Evolutionary conservation across 73 alveolate genomes (phyloP).

Genomic region (Tetrahymena elliotti): DNA sequence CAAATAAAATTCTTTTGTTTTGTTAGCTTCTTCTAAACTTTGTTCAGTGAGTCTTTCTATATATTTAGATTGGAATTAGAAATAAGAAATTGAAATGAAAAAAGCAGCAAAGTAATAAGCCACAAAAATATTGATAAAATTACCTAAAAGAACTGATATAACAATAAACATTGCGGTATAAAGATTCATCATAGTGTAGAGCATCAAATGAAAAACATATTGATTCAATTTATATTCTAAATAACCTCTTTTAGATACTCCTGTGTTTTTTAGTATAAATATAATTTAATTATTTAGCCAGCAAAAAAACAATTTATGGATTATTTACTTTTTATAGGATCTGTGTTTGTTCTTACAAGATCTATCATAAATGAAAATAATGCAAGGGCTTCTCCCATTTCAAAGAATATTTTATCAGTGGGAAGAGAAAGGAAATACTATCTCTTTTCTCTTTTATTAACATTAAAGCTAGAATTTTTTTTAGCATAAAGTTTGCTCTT

Average conservation of each 20-base stretch:
- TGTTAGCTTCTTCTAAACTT: neutral
- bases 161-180: neutral
- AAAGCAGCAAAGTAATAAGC: neutral
- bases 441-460: neutral
- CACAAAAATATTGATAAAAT: neutral
- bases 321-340: neutral
- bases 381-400: neutral
- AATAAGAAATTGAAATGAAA: too few species aligned
- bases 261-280: neutral
- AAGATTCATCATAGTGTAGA: neutral
- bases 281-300: too few species aligned
- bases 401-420: neutral
- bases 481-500: neutral
- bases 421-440: neutral
- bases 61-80: neutral
- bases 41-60: neutral
- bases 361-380: neutral
- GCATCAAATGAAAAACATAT: neutral
- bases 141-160: neutral
- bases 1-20: neutral
- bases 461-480: neutral
- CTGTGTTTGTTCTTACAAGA: neutral
- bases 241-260: neutral
- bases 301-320: neutral
- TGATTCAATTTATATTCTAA: neutral